These are phyloP conservation scores for Elsinoe australis DNA, from an alignment of 2,329 filamentous ascomycete genomes.

Conservation along the genomic window DNA sequence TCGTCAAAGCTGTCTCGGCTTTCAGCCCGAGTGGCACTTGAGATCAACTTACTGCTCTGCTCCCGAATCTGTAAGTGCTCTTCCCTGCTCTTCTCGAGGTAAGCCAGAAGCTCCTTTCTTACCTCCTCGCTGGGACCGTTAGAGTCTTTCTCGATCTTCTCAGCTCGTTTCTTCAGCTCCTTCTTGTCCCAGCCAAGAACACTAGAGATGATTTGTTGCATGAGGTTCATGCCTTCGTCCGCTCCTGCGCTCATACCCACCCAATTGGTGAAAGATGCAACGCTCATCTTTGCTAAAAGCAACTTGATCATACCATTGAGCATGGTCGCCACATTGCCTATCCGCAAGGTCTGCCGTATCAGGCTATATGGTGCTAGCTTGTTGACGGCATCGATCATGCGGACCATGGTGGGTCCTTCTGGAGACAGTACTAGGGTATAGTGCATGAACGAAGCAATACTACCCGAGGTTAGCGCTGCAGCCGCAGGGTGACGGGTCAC, in stretches of 20 bases:
- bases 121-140: constrained; percentile 54
- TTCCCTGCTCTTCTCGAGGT: constrained; percentile 42
- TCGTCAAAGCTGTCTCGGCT: background rate
- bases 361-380: constrained; percentile 61
- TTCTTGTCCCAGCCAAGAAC: constrained; percentile 65
- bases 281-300: constrained; percentile 68
- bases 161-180: constrained; percentile 59
- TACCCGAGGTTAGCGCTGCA: constrained; percentile 29
- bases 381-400: constrained; percentile 62
- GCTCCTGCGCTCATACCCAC: constrained; percentile 62
- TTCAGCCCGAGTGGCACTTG: too few relatives aligned
- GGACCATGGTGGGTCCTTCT: constrained; percentile 66
- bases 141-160: constrained; percentile 57
- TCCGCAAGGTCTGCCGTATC: constrained; percentile 62
- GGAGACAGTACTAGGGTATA: constrained; percentile 65
- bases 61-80: constrained; percentile 54
- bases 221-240: constrained; percentile 71
- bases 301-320: constrained; percentile 66
- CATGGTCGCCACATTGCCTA: constrained; percentile 77
- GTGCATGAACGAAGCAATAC: constrained; percentile 65
- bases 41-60: constrained; percentile 42
- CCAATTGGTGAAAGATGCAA: constrained; percentile 70
- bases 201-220: constrained; percentile 68
- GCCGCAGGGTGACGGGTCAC: background rate
- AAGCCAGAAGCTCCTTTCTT: constrained; percentile 52